These are phyloP conservation scores for Populus simonii DNA, from an alignment of 345 rosid species.

Conservation along the genomic window DNA sequence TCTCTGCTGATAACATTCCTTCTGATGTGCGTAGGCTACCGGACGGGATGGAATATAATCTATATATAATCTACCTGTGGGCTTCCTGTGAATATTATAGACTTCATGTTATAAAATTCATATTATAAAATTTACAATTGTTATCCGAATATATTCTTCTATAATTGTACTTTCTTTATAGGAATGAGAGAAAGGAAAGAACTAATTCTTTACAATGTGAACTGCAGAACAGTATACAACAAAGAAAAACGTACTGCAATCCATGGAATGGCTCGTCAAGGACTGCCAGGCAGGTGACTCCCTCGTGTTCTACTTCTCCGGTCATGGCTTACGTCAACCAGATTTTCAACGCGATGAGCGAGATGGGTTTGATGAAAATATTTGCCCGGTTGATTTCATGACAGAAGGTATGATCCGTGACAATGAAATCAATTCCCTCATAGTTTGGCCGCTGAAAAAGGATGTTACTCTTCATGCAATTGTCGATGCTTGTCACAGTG, in stretches of 20 bases:
- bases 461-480: constrained; percentile 63
- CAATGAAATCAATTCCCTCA: constrained; percentile 40
- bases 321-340: constrained; percentile 48
- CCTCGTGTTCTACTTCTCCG: constrained; percentile 58
- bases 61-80: no score
- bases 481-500: constrained; percentile 71
- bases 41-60: no score
- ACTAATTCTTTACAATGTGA: background rate
- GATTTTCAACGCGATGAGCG: constrained; percentile 43
- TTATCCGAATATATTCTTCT: no score
- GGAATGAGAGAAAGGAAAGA: no score
- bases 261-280: constrained; percentile 49
- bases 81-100: no score
- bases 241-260: constrained; percentile 38
- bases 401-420: constrained; percentile 47
- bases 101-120: no score
- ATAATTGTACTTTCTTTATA: no score
- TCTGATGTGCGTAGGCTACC: no score
- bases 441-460: constrained; percentile 41
- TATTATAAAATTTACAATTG: no score
- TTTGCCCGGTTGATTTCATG: constrained; percentile 53
- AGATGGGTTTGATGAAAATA: constrained; percentile 62
- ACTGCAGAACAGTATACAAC: constrained; percentile 42
- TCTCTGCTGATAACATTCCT: no score
- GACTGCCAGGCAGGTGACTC: constrained; percentile 44